These are phyloP conservation scores for Chlorociboria aeruginascens DNA, from an alignment of 495 filamentous ascomycete genomes.

Conservation along the genomic window DNA sequence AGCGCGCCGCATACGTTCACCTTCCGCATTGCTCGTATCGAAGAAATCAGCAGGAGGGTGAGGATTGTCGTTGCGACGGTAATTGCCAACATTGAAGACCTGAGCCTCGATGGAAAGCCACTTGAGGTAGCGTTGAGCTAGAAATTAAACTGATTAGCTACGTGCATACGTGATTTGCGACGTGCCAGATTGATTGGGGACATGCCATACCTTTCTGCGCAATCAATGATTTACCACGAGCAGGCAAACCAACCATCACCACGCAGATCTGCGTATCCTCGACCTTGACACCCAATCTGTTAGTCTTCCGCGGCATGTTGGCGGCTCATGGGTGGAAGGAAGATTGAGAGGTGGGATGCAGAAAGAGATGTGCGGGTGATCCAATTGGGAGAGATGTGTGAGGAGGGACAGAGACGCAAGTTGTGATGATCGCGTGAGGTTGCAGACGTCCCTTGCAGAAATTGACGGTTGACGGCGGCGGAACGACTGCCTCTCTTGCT, in stretches of 20 bases:
- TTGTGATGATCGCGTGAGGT: conserved; percentile 8
- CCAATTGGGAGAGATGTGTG: background rate
- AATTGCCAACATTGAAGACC: conserved; percentile 94
- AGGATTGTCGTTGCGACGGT: conserved; percentile 76
- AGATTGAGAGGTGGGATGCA: background rate
- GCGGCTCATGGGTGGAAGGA: background rate
- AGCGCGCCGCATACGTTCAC: conserved; percentile 74
- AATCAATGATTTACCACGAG: conserved; percentile 91
- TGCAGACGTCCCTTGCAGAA: background rate
- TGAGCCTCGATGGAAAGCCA: conserved; percentile 91
- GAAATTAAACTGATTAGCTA: background rate
- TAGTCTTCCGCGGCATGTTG: conserved; percentile 30
- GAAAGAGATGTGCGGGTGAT: background rate
- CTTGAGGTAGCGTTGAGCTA: conserved; percentile 87
- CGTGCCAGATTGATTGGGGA: background rate
- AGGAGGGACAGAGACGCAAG: background rate
- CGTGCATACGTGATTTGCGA: background rate
- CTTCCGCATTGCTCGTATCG: conserved; percentile 74
- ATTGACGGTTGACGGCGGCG: conserved; percentile 2
- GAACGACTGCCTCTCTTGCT: background rate
- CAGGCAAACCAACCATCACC: conserved; percentile 96
- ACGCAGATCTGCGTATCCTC: conserved; percentile 94
- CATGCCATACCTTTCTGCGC: conserved; percentile 74
- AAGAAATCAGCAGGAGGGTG: conserved; percentile 88
- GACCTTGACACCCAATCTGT: conserved; percentile 49